Base-by-base conservation (phyloP, 345 rosid genomes). In the Odontarrhena argentea region DNA sequence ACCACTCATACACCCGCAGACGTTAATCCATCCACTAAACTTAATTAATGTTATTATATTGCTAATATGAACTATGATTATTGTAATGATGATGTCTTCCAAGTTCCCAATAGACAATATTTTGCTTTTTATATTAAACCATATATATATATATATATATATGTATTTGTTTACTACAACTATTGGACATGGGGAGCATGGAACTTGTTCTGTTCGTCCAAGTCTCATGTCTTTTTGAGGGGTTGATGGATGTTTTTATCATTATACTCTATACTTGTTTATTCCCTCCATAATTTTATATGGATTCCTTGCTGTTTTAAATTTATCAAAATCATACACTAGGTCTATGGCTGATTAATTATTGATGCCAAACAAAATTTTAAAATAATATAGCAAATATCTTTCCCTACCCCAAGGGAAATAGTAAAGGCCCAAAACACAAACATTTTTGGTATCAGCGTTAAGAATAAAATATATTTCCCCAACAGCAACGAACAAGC, bases 1-100 rank as follows among this genome's bases (percentile, higher is more conserved):
- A 69, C 66, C 65, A 69, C 66, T 59, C 50, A 41, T 59, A 52
- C 57, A 63, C 35, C 34, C 14, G 4, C 34, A 60, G 25, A 44
- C 32, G 56, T 48, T 24, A 22, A 12, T 63, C 25, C 55, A 47
- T 40, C 22, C 55, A 48, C 18, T 13, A 42, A 26, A 13, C 14
- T 25, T 43, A 3, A 26, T 59, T 26, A 1, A 8, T 9, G 6
- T 59, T 59, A 60, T 43, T 8, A 5, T 13, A 26, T 28, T 26
- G 37, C 51, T 0, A 24, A 37, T 9, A 18, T 36, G 45, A 55
- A 37, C 18, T 3, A 55, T 37, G 1, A 38, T 40, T 57, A 38
- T 22, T 40, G 47, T 26, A 9, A 8, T 42, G 24, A 32, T 32
- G 36, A 14, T 44, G 42, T 60, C 52, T 43, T 18, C 60, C 26